Base-by-base conservation (phyloP, 805 yeast species). In the Wickerhamiella occidentalis region DNA sequence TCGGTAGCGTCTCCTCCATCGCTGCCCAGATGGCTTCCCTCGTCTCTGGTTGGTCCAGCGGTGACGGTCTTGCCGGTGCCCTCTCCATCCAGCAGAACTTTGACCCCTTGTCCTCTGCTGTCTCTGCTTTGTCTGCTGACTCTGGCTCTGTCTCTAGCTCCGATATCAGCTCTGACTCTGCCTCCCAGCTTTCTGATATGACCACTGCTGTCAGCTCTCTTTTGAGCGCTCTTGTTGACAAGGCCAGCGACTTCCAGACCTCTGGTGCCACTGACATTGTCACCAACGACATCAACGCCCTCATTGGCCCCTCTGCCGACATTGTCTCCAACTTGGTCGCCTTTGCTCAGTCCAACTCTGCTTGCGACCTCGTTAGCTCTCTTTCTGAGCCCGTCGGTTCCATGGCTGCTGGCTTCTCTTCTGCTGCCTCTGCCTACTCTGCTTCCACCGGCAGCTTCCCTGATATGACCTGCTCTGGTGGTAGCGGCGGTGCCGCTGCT, bases 61-160 rank as follows among this genome's bases (percentile, higher is more conserved):
- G 50, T 18, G 48, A 28, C 29, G 63, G 63, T 18, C 50, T 59
- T 17, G 13, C 9, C 9, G 60, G 55, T 30, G 62, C 62, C 21
- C 57, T 59, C 15, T 45, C 43, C 25, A 58, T 59, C 52, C 62
- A 59, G 55, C 2, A 23, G n/a, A 21, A 22, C 42, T 49, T 17
- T 19, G 44, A 26, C 38, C 47, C 52, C 25, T 48, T 49, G 23
- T 29, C 46, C 43, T 28, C 37, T 19, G 50, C 50, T 33, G 50
- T 47, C 19, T 35, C 3, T 6, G 35, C 41, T 15, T 25, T 40
- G 7, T 25, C 29, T 21, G 15, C 40, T 8, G 50, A 30, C 28
- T 26, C 46, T 25, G 45, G 41, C 36, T 30, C 41, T 17, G 36
- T 43, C 36, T 13, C 50, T 19, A 22, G 26, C 18, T 37, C 49